Conservation (phyloP, 257 asterid genomes). For the Gentiana dahurica region DNA sequence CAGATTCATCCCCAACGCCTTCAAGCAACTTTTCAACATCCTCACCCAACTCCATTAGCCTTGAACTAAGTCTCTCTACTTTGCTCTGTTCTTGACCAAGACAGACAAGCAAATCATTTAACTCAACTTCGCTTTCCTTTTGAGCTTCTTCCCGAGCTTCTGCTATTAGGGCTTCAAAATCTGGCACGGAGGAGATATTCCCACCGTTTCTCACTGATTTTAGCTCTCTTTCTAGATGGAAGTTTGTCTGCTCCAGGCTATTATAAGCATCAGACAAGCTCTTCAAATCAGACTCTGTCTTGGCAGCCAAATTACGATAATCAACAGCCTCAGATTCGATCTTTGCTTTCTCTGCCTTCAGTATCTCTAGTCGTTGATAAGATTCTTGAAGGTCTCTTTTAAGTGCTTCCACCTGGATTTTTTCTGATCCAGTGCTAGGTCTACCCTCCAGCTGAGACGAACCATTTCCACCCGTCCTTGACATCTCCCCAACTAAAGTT, state of each 20-base stretch:
- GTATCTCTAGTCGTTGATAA: conserved; percentile 48
- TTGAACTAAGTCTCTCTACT: conserved; percentile 69
- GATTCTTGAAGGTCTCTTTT: conserved; percentile 66
- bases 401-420: conserved; percentile 58
- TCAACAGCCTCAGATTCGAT: conserved; percentile 47
- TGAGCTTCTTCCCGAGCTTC: conserved; percentile 84
- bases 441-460: conserved; percentile 43
- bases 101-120: conserved; percentile 79
- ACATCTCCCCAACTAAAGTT: conserved; percentile 64
- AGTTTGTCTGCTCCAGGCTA: conserved; percentile 82
- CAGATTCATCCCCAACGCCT: conserved; percentile 62
- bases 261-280: conserved; percentile 90
- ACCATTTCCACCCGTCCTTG: conserved; percentile 49
- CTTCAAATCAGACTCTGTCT: conserved; percentile 73
- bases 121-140: conserved; percentile 80
- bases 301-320: conserved; percentile 40
- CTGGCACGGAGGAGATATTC: conserved; percentile 33
- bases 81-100: conserved; percentile 98
- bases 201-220: conserved; percentile 47
- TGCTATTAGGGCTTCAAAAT: conserved; percentile 55
- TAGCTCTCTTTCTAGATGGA: conserved; percentile 59
- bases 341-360: conserved; percentile 59
- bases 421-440: conserved; percentile 49
- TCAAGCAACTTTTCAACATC: conserved; percentile 68
- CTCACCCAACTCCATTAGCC: conserved; percentile 63